These are phyloP conservation scores for Cyclotella choctawhatcheeana DNA, from an alignment of 108 stramenopile species.

Conservation along the genomic window DNA sequence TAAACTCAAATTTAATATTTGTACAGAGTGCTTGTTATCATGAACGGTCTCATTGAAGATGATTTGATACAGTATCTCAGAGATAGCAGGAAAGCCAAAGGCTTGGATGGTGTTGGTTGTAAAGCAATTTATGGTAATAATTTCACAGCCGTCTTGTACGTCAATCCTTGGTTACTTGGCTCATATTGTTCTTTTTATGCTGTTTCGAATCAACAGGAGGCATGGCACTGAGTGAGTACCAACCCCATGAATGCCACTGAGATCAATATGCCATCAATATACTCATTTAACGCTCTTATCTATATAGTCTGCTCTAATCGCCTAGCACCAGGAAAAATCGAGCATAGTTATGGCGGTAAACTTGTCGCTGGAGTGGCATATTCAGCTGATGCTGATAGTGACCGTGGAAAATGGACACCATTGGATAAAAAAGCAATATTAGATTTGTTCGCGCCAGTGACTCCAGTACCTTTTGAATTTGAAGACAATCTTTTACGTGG, in stretches of 20 bases:
- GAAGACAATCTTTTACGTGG: slow-evolving; percentile 68
- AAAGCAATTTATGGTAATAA: slow-evolving; percentile 75
- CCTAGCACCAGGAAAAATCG: slow-evolving; percentile 61
- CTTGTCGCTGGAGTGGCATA: slow-evolving; percentile 41
- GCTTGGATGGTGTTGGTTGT: slow-evolving; percentile 55
- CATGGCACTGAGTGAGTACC: slow-evolving; percentile 65
- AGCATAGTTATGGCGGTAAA: slow-evolving; percentile 76
- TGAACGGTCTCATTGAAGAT: slow-evolving; percentile 89
- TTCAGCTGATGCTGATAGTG: slow-evolving; percentile 42
- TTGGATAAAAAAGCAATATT: slow-evolving; percentile 53
- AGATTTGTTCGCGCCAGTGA: slow-evolving; percentile 60
- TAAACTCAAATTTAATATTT: neutral
- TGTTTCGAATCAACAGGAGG: slow-evolving; percentile 51
- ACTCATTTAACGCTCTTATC: neutral
- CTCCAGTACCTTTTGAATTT: slow-evolving; percentile 56
- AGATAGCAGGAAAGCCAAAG: slow-evolving; percentile 10
- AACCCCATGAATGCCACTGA: neutral
- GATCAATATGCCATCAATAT: neutral
- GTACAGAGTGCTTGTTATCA: slow-evolving; percentile 63
- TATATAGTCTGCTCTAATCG: slow-evolving; percentile 71
- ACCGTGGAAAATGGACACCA: slow-evolving; percentile 28
- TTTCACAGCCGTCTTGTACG: neutral
- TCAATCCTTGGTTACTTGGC: neutral
- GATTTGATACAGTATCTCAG: slow-evolving; percentile 60
- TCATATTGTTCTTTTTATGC: neutral